phyloP scores from a whole-genome alignment of 2,329 filamentous ascomycete genomes.

The Lasiodiplodia citricola region DNA sequence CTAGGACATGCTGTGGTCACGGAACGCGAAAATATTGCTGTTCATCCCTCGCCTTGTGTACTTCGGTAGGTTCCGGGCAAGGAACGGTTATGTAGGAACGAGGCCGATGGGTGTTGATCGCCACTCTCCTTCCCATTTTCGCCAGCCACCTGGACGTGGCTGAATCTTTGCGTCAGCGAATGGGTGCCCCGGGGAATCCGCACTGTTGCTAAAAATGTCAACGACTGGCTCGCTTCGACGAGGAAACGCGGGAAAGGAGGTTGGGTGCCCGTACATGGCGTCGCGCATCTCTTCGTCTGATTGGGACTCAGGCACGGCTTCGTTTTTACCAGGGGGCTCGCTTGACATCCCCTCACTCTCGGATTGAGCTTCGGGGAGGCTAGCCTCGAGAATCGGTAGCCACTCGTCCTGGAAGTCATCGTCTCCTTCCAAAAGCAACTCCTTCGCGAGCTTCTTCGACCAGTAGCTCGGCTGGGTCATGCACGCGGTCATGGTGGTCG shows the following conservation, averaged over 20 bases:
- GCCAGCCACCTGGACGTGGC: slow-evolving; percentile 32
- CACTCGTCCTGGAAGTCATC: slow-evolving; percentile 34
- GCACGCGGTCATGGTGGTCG: slow-evolving; percentile 26
- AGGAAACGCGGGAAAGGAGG: slow-evolving; percentile 27
- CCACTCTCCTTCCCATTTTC: slow-evolving; percentile 41
- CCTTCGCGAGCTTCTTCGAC: slow-evolving; percentile 43
- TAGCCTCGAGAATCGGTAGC: slow-evolving; percentile 42
- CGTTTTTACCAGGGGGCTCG: neutral
- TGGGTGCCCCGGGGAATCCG: slow-evolving; percentile 4
- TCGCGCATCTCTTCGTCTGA: slow-evolving; percentile 22
- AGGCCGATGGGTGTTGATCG: slow-evolving; percentile 40
- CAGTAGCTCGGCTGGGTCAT: slow-evolving; percentile 46
- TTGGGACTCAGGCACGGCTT: neutral
- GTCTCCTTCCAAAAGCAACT: slow-evolving; percentile 36
- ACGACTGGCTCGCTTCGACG: neutral
- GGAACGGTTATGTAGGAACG: slow-evolving; percentile 29
- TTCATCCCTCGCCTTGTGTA: neutral
- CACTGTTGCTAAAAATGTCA: slow-evolving; percentile 17
- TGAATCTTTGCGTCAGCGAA: neutral
- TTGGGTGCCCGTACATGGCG: slow-evolving; percentile 18
- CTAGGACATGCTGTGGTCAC: neutral
- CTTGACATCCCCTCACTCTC: slow-evolving; percentile 1
- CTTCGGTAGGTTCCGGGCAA: slow-evolving; percentile 8
- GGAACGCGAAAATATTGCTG: neutral
- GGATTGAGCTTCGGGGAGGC: slow-evolving; percentile 28